Conservation (phyloP, 2,329 filamentous ascomycete species). For the Colletotrichum sp. region DNA sequence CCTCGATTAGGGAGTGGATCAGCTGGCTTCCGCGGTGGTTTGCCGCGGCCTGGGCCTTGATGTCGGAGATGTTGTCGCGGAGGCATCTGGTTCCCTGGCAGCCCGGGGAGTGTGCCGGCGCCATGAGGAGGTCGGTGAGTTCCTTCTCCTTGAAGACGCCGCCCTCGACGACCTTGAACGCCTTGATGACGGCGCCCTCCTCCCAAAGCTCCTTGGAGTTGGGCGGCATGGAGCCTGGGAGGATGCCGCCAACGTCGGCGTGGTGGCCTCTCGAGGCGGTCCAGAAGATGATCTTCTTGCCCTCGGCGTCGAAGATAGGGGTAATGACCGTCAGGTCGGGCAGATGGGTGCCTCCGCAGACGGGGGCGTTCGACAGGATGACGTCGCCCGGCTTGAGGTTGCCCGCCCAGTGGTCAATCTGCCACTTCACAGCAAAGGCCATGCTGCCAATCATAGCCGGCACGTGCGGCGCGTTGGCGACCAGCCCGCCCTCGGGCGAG, state of each 20-base stretch:
- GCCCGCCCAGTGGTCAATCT: conserved; percentile 63
- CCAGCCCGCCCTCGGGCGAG: conserved; percentile 73
- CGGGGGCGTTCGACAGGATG: conserved; percentile 36
- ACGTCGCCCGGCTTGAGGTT: conserved; percentile 39
- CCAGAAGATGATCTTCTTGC: conserved; percentile 37
- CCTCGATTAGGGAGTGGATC: conserved; percentile 72
- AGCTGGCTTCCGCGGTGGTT: conserved; percentile 85
- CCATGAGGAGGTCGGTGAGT: conserved; percentile 73
- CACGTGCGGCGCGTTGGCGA: conserved; percentile 78
- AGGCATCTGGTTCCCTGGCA: conserved; percentile 82
- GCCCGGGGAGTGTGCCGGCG: conserved; percentile 76
- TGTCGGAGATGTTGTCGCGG: conserved; percentile 83
- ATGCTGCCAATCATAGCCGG: conserved; percentile 80
- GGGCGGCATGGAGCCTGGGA: conserved; percentile 84
- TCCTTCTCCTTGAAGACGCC: conserved; percentile 81
- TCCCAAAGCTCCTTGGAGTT: conserved; percentile 70
- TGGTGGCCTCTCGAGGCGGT: conserved; percentile 77
- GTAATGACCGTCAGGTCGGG: conserved; percentile 43
- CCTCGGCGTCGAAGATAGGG: conserved; percentile 44
- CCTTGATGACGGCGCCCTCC: conserved; percentile 69
- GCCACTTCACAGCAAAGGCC: conserved; percentile 78
- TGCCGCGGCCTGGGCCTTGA: conserved; percentile 86
- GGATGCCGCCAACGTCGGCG: conserved; percentile 80
- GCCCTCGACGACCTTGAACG: conserved; percentile 75
- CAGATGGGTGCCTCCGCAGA: conserved; percentile 41